A percentile compares a stretch with the other conserved stretches of the same genome.
Conservation (phyloP, 345 rosid species). For the Citrus inodora region DNA sequence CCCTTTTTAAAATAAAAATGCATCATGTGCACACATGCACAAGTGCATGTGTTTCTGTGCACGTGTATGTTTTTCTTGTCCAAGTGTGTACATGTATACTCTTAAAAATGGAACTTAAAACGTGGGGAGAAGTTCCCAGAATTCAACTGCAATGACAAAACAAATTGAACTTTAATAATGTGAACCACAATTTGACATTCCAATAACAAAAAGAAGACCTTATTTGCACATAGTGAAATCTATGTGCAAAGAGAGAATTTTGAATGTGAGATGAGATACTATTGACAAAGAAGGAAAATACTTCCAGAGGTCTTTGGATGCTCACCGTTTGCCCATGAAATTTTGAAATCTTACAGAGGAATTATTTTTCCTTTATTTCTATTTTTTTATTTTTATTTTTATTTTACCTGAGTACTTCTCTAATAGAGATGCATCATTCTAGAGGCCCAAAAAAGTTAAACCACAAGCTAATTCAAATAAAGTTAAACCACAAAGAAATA, state of each 20-base stretch:
- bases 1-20: neutral
- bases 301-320: neutral
- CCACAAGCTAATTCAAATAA: neutral
- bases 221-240: neutral
- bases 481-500: neutral
- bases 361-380: too few species aligned
- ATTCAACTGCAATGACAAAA: neutral
- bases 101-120: neutral
- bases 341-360: too few species aligned
- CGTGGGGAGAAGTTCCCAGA: neutral
- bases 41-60: neutral
- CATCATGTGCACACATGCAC: neutral
- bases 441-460: neutral
- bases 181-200: neutral
- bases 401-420: neutral
- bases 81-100: too few species aligned
- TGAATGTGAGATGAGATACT: too few species aligned
- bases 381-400: too few species aligned
- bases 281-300: neutral
- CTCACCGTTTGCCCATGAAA: neutral
- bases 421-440: neutral
- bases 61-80: too few species aligned
- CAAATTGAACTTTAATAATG: neutral
- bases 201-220: neutral
- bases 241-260: neutral